Percentiles rank a stretch among this genome's conserved stretches.
Evolutionary conservation across 2,329 filamentous ascomycete species (phyloP).

Genomic region (Fusarium sp.): DNA sequence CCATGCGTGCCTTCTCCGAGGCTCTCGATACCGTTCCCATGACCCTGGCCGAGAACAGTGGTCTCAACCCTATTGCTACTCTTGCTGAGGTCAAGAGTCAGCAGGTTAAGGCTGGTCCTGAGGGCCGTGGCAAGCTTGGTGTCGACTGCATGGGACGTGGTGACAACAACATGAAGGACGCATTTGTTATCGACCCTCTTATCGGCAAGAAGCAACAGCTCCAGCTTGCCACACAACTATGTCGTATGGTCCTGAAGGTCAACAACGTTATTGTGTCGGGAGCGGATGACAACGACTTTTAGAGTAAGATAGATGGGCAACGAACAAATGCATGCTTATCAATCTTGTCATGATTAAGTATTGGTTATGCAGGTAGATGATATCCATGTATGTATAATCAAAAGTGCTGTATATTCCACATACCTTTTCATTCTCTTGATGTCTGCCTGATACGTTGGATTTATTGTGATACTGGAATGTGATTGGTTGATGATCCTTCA

Average conservation of each 20-base stretch:
- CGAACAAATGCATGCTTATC: slow-evolving; percentile 40
- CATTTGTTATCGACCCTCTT: slow-evolving; percentile 97
- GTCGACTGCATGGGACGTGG: slow-evolving; percentile 98
- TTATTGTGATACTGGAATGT: background rate
- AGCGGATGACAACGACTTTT: slow-evolving; percentile 88
- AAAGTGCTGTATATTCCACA: slow-evolving; percentile 26
- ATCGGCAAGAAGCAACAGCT: slow-evolving; percentile 99
- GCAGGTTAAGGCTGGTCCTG: slow-evolving; percentile 80
- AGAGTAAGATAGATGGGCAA: slow-evolving; percentile 52
- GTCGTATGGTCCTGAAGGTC: slow-evolving; percentile 97
- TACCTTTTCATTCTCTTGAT: background rate
- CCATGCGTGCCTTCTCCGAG: slow-evolving; percentile 97
- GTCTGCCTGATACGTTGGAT: background rate
- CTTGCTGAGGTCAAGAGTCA: slow-evolving; percentile 95
- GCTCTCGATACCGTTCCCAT: slow-evolving; percentile 94
- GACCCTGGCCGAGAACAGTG: slow-evolving; percentile 97
- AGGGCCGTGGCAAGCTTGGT: slow-evolving; percentile 74
- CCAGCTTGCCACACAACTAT: slow-evolving; percentile 94
- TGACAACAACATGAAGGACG: slow-evolving; percentile 96
- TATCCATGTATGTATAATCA: slow-evolving; percentile 38
- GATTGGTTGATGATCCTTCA: slow-evolving; percentile 14
- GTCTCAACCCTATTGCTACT: slow-evolving; percentile 94
- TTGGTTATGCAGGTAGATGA: slow-evolving; percentile 37
- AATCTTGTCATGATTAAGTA: slow-evolving; percentile 41
- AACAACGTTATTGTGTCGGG: slow-evolving; percentile 97